phyloP scores from a whole-genome alignment of 495 filamentous ascomycete species.

The Daldinia loculata region DNA sequence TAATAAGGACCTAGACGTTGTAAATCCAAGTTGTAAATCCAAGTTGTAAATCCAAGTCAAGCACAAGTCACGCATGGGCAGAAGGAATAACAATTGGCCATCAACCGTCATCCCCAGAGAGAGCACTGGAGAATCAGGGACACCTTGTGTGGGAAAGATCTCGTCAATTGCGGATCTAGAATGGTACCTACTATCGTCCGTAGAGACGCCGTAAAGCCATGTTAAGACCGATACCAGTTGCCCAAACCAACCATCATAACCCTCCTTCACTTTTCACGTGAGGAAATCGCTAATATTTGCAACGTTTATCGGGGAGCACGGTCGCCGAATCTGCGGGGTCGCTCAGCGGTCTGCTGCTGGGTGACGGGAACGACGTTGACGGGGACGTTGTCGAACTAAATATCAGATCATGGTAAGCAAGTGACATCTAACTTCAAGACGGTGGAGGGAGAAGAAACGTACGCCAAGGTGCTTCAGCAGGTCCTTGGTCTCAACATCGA shows the following conservation, averaged over 20 bases:
- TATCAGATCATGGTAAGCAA: slow-evolving; percentile 31
- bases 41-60: slow-evolving; percentile 9
- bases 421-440: slow-evolving; percentile 6
- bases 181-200: slow-evolving; percentile 56
- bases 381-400: slow-evolving; percentile 93
- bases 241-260: slow-evolving; percentile 46
- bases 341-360: slow-evolving; percentile 86
- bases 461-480: slow-evolving; percentile 97
- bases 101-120: slow-evolving; percentile 82
- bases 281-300: slow-evolving; percentile 28
- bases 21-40: slow-evolving; percentile 9
- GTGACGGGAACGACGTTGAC: slow-evolving; percentile 91
- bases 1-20: slow-evolving; percentile 5
- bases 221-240: slow-evolving; percentile 53
- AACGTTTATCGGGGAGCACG: slow-evolving; percentile 55
- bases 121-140: slow-evolving; percentile 76
- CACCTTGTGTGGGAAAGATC: slow-evolving; percentile 76
- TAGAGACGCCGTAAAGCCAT: slow-evolving; percentile 58
- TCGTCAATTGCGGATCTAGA: slow-evolving; percentile 65
- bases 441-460: slow-evolving; percentile 57
- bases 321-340: slow-evolving; percentile 63
- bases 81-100: slow-evolving; percentile 70
- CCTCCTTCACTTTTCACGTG: slow-evolving; percentile 21
- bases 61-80: slow-evolving; percentile 27
- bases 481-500: slow-evolving; percentile 97